A percentile compares a stretch with the other conserved stretches of the same genome.
Evolutionary conservation across 305 asterid species (phyloP).

Genomic region (Petunia hybrid): DNA sequence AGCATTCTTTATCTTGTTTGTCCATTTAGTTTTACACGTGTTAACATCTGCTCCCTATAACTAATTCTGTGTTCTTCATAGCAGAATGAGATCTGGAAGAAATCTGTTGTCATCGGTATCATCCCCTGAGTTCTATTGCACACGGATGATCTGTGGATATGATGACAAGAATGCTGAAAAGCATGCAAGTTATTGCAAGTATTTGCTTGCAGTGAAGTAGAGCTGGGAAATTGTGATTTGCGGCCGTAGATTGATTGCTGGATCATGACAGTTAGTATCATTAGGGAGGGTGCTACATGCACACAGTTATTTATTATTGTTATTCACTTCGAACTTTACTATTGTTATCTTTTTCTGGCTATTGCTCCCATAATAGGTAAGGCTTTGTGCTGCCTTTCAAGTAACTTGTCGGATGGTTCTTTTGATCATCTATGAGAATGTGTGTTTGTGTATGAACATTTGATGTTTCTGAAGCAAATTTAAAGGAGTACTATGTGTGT

Average conservation of each 20-base stretch:
- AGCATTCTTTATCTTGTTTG: not conserved
- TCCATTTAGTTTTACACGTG: not conserved
- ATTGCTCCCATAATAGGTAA: not conserved
- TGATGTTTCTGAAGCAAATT: constrained; percentile 2
- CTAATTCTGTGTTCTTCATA: not conserved
- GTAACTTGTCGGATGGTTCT: not conserved
- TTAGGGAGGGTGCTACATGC: too few relatives aligned
- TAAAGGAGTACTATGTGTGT: not conserved
- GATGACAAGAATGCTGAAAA: not conserved
- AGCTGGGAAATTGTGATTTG: not conserved
- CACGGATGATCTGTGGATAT: not conserved
- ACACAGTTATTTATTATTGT: not conserved
- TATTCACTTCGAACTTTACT: not conserved
- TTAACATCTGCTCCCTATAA: not conserved
- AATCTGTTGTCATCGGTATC: not conserved
- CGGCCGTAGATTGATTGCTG: not conserved
- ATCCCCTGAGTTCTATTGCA: not conserved
- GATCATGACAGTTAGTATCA: not conserved
- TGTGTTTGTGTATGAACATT: not conserved
- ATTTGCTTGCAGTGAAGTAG: constrained; percentile 4
- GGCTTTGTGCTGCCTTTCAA: not conserved
- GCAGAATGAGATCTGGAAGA: constrained; percentile 19
- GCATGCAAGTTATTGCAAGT: not conserved
- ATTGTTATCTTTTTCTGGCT: not conserved
- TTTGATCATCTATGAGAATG: not conserved